Conservation (phyloP, 306 rosid species). For the Malus sieversii region DNA sequence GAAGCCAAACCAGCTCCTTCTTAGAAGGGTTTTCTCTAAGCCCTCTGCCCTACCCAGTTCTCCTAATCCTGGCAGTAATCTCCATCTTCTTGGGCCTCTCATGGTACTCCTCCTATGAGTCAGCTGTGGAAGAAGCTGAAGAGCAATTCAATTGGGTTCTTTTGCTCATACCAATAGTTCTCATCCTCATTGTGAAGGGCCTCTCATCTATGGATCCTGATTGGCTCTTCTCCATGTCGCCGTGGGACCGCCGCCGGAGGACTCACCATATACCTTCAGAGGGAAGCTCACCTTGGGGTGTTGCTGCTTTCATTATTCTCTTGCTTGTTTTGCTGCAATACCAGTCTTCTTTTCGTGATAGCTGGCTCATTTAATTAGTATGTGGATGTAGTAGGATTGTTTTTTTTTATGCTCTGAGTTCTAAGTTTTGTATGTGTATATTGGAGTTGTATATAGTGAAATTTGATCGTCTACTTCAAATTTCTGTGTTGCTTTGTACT, state of each 20-base stretch:
- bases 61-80: constrained; percentile 46
- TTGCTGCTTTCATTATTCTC: constrained; percentile 71
- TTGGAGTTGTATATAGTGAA: background rate
- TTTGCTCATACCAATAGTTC: constrained; percentile 41
- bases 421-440: background rate
- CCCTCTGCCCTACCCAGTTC: constrained; percentile 73
- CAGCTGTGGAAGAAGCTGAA: constrained; percentile 46
- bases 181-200: constrained; percentile 50
- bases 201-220: constrained; percentile 56
- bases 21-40: constrained; percentile 46
- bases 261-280: constrained; percentile 48
- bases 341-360: constrained; percentile 56
- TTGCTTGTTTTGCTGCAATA: constrained; percentile 59
- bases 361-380: constrained; percentile 41
- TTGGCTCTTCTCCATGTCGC: constrained; percentile 34
- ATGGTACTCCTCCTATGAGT: constrained; percentile 58
- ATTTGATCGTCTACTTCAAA: background rate
- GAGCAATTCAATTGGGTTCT: constrained; percentile 50
- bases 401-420: background rate
- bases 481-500: background rate
- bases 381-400: background rate
- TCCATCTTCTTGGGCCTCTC: constrained; percentile 48
- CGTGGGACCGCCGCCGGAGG: constrained; percentile 45
- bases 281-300: constrained; percentile 94
- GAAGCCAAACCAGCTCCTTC: constrained; percentile 42